Evolutionary conservation across 495 filamentous ascomycete genomes (phyloP).

Genomic region (Jackrogersella multiformis): DNA sequence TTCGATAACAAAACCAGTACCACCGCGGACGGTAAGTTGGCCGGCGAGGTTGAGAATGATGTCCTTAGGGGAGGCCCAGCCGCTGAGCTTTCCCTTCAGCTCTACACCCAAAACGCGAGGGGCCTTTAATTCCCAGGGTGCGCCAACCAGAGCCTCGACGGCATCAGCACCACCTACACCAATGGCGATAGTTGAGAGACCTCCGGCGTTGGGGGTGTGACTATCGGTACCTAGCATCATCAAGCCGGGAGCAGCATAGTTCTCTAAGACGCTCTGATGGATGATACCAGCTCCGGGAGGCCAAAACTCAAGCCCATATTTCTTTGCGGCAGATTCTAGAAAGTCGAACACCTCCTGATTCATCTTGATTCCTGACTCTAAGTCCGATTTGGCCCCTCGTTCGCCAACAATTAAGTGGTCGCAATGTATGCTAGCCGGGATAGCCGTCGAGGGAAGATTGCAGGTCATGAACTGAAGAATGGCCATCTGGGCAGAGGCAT

Average conservation of each 20-base stretch:
- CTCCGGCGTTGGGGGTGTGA: slow-evolving; percentile 96
- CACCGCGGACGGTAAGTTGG: slow-evolving; percentile 89
- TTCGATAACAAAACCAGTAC: slow-evolving; percentile 94
- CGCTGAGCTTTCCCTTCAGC: slow-evolving; percentile 82
- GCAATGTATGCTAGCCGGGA: slow-evolving; percentile 97
- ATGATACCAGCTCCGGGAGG: slow-evolving; percentile 98
- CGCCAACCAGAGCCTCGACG: slow-evolving; percentile 94
- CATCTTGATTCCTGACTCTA: slow-evolving; percentile 84
- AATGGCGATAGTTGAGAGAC: slow-evolving; percentile 92
- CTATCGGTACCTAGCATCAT: slow-evolving; percentile 99
- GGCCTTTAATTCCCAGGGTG: slow-evolving; percentile 96
- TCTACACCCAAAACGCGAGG: slow-evolving; percentile 88
- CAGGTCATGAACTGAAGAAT: slow-evolving; percentile 98
- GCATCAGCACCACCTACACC: slow-evolving; percentile 98
- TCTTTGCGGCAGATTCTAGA: slow-evolving; percentile 90
- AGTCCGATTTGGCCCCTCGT: slow-evolving; percentile 86
- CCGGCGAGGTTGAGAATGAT: slow-evolving; percentile 91
- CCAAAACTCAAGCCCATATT: slow-evolving; percentile 99
- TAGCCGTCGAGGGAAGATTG: slow-evolving; percentile 87
- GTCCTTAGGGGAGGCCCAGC: slow-evolving; percentile 95
- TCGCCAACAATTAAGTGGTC: slow-evolving; percentile 99
- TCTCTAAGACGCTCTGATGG: slow-evolving; percentile 97
- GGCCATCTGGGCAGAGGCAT: slow-evolving; percentile 98
- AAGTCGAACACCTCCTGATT: slow-evolving; percentile 99
- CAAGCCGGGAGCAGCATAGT: slow-evolving; percentile 94